These are phyloP conservation scores for Backusella circina DNA, from an alignment of 192 early-diverging fungal species.

Conservation along the genomic window DNA sequence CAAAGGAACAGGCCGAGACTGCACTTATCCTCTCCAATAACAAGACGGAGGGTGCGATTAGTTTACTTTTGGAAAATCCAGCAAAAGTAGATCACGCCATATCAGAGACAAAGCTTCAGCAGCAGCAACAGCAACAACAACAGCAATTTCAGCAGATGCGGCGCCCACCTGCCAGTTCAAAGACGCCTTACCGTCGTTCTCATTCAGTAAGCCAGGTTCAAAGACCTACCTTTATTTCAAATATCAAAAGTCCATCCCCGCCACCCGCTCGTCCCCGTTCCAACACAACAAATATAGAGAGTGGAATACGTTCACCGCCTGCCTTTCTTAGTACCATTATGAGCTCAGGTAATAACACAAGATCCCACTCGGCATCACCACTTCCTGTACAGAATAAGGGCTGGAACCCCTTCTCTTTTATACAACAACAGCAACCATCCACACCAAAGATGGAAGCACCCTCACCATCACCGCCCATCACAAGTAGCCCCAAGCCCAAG, in stretches of 20 bases:
- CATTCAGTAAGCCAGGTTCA: constrained; percentile 7
- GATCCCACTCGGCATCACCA: background rate
- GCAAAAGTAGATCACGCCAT: constrained; percentile 32
- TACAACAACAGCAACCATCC: constrained; percentile 37
- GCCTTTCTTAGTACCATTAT: background rate
- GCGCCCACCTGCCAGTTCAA: background rate
- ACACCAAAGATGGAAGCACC: constrained; percentile 21
- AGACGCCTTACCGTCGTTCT: constrained; percentile 9
- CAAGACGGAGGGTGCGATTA: constrained; percentile 56
- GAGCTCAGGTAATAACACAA: background rate
- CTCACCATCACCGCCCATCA: constrained; percentile 10
- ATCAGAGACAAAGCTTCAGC: background rate
- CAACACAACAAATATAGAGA: background rate
- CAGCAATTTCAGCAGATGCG: background rate
- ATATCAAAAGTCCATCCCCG: background rate
- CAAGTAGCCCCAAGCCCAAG: constrained; percentile 38
- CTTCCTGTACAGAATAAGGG: background rate
- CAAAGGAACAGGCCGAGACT: constrained; percentile 52
- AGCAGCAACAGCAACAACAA: background rate
- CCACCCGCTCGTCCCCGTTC: background rate
- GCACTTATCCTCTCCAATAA: constrained; percentile 53
- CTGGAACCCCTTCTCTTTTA: constrained; percentile 52
- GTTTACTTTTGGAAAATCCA: constrained; percentile 56
- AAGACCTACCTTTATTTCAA: constrained; percentile 5
- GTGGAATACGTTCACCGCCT: background rate